Percentiles rank a stretch among this genome's conserved stretches.
Evolutionary conservation across 768 basidiomycete genomes (phyloP).

Genomic region (Tylopilus subfusipes): DNA sequence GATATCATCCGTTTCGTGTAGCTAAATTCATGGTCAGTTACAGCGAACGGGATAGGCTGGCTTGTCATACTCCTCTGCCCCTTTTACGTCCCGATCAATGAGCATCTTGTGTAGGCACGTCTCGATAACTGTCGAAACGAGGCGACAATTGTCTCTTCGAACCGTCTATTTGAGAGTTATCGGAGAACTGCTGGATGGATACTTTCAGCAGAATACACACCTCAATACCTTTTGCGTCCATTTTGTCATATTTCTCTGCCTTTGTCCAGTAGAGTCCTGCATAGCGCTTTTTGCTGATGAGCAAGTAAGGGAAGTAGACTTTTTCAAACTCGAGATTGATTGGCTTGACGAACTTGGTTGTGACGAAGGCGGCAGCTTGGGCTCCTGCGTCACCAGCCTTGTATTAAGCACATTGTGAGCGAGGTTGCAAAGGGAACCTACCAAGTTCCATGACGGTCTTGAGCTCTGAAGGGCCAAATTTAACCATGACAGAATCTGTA

Average conservation of each 20-base stretch:
- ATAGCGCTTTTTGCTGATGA: conserved; percentile 98
- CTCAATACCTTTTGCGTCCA: conserved; percentile 99
- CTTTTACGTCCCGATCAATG: conserved; percentile 91
- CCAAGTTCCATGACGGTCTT: conserved; percentile 87
- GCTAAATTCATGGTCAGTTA: conserved; percentile 40
- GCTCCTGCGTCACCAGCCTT: conserved; percentile 50
- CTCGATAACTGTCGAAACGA: conserved; percentile 96
- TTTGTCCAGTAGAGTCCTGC: conserved; percentile 98
- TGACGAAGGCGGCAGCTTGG: conserved; percentile 91
- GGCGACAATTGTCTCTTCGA: conserved; percentile 95
- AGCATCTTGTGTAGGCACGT: conserved; percentile 98
- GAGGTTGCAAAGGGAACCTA: conserved; percentile 31
- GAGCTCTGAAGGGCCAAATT: conserved; percentile 88
- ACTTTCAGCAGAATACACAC: conserved; percentile 39
- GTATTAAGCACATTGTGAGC: neutral
- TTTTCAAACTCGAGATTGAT: conserved; percentile 99
- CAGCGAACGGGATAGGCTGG: conserved; percentile 5
- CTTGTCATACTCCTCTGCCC: conserved; percentile 76
- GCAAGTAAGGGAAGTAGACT: conserved; percentile 95
- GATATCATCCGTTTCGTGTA: conserved; percentile 93
- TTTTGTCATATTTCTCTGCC: conserved; percentile 95
- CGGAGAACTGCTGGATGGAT: neutral
- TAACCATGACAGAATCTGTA: conserved; percentile 99
- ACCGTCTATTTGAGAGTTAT: conserved; percentile 64
- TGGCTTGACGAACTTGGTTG: conserved; percentile 85